A percentile compares a stretch with the other conserved stretches of the same genome.
These are phyloP conservation scores for Plasmodium blacklocki DNA, from an alignment of 169 alveolate genomes.

Conservation along the genomic window DNA sequence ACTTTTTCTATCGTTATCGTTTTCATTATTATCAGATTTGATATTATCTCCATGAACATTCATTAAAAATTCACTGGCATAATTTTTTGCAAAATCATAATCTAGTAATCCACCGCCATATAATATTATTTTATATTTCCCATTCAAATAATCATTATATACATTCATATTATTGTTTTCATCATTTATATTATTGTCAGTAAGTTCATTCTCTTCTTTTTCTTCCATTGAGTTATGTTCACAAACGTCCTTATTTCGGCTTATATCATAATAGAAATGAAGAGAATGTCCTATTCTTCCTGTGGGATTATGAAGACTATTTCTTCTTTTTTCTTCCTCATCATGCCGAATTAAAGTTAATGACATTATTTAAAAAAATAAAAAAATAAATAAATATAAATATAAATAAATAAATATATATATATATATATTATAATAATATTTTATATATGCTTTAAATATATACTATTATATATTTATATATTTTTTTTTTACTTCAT, in stretches of 20 bases:
- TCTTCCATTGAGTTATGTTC: neutral
- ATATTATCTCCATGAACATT: neutral
- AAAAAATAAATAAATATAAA: neutral
- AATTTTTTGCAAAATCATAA: slow-evolving; percentile 31
- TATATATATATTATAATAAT: too few species aligned
- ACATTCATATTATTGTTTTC: neutral
- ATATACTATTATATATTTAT: too few species aligned
- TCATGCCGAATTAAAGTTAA: slow-evolving; percentile 64
- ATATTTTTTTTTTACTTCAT: too few species aligned
- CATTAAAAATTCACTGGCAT: slow-evolving; percentile 31
- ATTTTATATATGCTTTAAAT: too few species aligned
- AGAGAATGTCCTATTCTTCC: slow-evolving; percentile 74
- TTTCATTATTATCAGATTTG: neutral
- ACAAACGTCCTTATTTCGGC: neutral
- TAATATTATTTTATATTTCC: slow-evolving; percentile 39
- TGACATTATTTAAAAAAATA: slow-evolving; percentile 47
- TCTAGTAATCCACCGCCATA: slow-evolving; percentile 73
- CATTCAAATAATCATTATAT: slow-evolving; percentile 11
- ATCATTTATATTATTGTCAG: neutral
- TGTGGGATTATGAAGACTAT: slow-evolving; percentile 16
- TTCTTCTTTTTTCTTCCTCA: slow-evolving; percentile 11
- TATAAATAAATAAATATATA: neutral
- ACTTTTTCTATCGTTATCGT: slow-evolving; percentile 7
- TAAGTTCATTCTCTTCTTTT: neutral
- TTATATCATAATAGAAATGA: slow-evolving; percentile 65